Evolutionary conservation across 164 flowering plant genomes (phyloP).

Genomic region (Litsea cubeba): DNA sequence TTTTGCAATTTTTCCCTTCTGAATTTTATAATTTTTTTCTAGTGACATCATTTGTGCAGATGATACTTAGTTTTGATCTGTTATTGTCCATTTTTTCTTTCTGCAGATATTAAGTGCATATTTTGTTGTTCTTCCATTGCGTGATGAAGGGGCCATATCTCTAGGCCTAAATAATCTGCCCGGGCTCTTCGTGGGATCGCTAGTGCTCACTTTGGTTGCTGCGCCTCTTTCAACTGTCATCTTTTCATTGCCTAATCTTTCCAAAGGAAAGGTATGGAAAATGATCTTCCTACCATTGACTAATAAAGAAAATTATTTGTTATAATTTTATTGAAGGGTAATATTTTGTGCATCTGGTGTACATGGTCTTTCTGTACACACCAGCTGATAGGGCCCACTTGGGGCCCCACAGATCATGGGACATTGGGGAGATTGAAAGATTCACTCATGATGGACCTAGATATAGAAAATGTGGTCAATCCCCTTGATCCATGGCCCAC

Average conservation of each 20-base stretch:
- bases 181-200: slow-evolving; percentile 74
- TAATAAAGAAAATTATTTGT: too few relatives aligned
- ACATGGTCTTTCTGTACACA: too few relatives aligned
- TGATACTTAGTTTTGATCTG: not conserved
- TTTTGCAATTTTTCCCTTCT: not conserved
- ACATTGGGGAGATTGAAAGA: too few relatives aligned
- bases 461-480: too few relatives aligned
- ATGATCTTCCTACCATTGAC: not conserved
- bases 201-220: slow-evolving; percentile 74
- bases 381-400: too few relatives aligned
- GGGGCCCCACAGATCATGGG: too few relatives aligned
- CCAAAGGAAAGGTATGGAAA: slow-evolving; percentile 67
- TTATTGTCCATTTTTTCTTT: not conserved
- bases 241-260: slow-evolving; percentile 82
- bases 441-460: too few relatives aligned
- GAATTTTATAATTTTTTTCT: not conserved
- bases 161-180: slow-evolving; percentile 81
- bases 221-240: slow-evolving; percentile 83
- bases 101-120: slow-evolving; percentile 87
- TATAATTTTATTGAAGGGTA: too few relatives aligned
- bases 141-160: slow-evolving; percentile 97
- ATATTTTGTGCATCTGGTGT: too few relatives aligned
- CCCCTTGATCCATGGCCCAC: too few relatives aligned
- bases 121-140: slow-evolving; percentile 84
- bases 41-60: not conserved